Evolutionary conservation across 345 rosid species (phyloP).

Genomic region (Zanthoxylum bungeanum): DNA sequence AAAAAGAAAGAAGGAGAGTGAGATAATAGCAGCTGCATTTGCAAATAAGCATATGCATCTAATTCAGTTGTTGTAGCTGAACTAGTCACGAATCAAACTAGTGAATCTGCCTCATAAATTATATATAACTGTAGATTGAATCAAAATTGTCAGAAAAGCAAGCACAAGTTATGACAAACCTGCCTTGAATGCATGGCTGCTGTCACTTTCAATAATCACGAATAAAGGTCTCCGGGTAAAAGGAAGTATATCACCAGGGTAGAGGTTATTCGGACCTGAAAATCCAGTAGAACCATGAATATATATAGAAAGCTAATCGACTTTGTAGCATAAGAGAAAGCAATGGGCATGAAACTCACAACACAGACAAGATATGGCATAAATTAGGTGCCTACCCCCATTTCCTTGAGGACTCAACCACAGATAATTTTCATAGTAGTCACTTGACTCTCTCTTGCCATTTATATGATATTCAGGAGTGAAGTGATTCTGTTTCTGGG

Average conservation of each 20-base stretch:
- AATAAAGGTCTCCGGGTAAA: conserved; percentile 91
- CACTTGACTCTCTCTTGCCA: conserved; percentile 44
- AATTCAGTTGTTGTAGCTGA: neutral
- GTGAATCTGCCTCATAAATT: neutral
- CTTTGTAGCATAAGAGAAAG: neutral
- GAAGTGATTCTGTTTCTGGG: conserved; percentile 46
- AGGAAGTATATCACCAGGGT: conserved; percentile 94
- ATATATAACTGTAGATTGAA: neutral
- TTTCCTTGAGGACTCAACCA: conserved; percentile 79
- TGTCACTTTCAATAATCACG: conserved; percentile 92
- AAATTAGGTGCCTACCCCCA: conserved; percentile 50
- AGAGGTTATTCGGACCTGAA: conserved; percentile 72
- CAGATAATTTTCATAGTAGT: conserved; percentile 44
- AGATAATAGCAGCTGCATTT: neutral
- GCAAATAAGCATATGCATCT: neutral
- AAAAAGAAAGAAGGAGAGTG: neutral
- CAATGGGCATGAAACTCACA: conserved; percentile 3
- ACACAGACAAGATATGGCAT: conserved; percentile 4
- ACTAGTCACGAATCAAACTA: neutral
- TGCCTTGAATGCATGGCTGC: conserved; percentile 99
- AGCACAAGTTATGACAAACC: conserved; percentile 99
- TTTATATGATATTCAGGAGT: conserved; percentile 47
- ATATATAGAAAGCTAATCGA: neutral
- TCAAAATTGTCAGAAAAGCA: conserved; percentile 13
- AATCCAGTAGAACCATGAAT: conserved; percentile 6